phyloP scores from a whole-genome alignment of 164 flowering plant genomes.

The Aristolochia contorta region DNA sequence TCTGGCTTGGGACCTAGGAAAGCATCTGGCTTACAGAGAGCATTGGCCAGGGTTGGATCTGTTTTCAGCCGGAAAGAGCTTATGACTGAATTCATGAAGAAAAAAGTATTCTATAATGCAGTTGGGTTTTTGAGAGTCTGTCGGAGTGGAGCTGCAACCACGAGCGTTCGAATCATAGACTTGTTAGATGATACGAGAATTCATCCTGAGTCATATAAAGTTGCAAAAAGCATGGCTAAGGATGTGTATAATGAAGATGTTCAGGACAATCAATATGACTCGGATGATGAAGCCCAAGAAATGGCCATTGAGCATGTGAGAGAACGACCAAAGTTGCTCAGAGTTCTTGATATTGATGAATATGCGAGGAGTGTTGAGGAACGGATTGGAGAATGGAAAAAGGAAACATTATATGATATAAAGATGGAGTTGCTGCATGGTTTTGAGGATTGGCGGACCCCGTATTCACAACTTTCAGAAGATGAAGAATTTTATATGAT shows the following conservation, averaged over 20 bases:
- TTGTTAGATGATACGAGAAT: conserved; percentile 92
- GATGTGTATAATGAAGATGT: conserved; percentile 49
- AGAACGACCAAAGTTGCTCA: conserved; percentile 52
- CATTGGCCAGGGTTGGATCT: conserved; percentile 65
- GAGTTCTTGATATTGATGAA: conserved; percentile 31
- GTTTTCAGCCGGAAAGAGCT: conserved; percentile 69
- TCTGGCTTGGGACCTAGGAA: conserved; percentile 95
- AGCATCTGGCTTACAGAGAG: conserved; percentile 82
- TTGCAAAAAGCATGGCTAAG: conserved; percentile 84
- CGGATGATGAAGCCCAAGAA: conserved; percentile 69
- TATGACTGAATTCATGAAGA: conserved; percentile 51
- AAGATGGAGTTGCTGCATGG: conserved; percentile 75
- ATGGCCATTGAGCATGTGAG: conserved; percentile 91
- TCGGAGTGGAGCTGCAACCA: conserved; percentile 77
- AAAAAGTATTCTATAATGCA: conserved; percentile 79
- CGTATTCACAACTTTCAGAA: conserved; percentile 59
- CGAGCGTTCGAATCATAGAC: conserved; percentile 66
- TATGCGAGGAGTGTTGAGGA: conserved; percentile 35
- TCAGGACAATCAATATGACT: conserved; percentile 47
- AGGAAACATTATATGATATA: conserved; percentile 57
- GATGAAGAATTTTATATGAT: conserved; percentile 89
- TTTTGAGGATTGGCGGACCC: conserved; percentile 72
- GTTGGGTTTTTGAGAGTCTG: conserved; percentile 89
- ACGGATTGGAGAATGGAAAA: conserved; percentile 28
- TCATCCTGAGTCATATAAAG: conserved; percentile 89